Conservation (phyloP, 257 asterid species). For the Solanum chilense region DNA sequence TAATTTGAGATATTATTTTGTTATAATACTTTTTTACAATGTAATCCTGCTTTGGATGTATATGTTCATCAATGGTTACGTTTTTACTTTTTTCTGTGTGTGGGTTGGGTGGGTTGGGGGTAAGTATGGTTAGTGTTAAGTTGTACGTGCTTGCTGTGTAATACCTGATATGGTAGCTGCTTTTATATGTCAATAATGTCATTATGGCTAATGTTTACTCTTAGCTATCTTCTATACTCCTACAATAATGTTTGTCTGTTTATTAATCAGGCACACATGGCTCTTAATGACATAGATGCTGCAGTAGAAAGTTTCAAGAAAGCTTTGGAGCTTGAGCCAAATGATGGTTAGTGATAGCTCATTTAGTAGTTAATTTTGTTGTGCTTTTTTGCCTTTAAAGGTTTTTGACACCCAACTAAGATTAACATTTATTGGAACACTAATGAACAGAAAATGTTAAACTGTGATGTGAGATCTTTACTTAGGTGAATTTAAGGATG, state of each 20-base stretch:
- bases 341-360: constrained; percentile 54
- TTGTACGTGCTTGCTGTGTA: not conserved
- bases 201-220: not conserved
- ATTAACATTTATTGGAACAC: not conserved
- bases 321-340: constrained; percentile 88
- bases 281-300: constrained; percentile 86
- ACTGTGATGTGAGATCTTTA: not conserved
- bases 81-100: not conserved
- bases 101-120: not conserved
- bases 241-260: not conserved
- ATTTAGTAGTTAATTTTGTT: not conserved
- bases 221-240: not conserved
- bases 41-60: not conserved
- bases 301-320: constrained; percentile 83
- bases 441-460: not conserved
- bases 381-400: not conserved
- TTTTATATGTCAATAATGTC: not conserved
- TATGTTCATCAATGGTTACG: not conserved
- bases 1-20: not conserved
- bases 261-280: constrained; percentile 65
- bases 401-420: not conserved
- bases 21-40: not conserved
- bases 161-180: not conserved
- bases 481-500: not conserved
- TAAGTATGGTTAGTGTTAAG: not conserved